Conservation (phyloP, 768 basidiomycete species). For the Leucosporidium yakuticum region DNA sequence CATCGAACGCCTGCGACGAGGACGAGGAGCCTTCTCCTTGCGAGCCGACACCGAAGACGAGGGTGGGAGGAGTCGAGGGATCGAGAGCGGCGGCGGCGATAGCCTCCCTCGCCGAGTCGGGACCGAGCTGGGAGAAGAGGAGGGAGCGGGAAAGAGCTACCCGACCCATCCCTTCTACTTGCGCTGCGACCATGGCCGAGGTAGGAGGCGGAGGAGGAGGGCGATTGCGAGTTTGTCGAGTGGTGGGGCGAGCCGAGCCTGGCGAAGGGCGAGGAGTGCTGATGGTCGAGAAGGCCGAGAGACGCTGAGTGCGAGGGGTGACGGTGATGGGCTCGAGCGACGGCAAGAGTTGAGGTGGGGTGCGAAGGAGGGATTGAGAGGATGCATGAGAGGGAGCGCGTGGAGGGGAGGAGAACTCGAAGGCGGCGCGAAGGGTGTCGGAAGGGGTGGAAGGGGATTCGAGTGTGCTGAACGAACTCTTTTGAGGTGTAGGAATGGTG, state of each 20-base stretch:
- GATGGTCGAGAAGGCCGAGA: not conserved
- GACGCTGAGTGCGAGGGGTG: not conserved
- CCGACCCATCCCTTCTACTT: conserved; percentile 26
- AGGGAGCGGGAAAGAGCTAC: conserved; percentile 25
- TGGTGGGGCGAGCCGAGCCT: not conserved
- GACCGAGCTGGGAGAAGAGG: conserved; percentile 9
- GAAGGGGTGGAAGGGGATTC: conserved; percentile 29
- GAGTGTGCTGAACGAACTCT: conserved; percentile 20
- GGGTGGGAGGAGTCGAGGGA: not conserved
- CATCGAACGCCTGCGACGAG: not conserved
- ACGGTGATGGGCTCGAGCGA: not conserved
- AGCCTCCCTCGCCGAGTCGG: conserved; percentile 1
- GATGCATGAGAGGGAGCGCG: not conserved
- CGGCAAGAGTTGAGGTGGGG: not conserved
- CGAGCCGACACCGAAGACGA: not conserved
- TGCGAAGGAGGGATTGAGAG: not conserved
- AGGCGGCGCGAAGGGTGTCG: not conserved
- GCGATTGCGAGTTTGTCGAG: not conserved
- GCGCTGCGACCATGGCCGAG: conserved; percentile 12
- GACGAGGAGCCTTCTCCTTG: not conserved
- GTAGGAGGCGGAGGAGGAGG: not conserved
- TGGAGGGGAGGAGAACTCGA: not conserved
- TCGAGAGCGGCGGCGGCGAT: not conserved
- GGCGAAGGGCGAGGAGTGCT: not conserved
- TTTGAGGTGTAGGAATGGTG: not conserved